Evolutionary conservation across 2,329 filamentous ascomycete species (phyloP).

Genomic region (Hypoxylon rubiginosum): DNA sequence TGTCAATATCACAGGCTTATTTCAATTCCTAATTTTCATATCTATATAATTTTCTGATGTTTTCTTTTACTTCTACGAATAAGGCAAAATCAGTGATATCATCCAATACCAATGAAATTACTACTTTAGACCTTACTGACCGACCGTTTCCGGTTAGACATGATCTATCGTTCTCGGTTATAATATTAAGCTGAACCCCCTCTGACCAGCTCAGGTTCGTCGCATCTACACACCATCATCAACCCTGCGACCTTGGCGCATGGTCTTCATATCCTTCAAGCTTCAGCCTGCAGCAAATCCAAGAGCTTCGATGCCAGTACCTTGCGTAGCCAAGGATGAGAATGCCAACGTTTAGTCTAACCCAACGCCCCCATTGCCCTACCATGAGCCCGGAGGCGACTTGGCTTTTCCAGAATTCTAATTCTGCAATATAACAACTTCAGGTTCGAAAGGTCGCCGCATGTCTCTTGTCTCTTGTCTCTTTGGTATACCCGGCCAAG

Average conservation of each 20-base stretch:
- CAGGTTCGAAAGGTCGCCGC: slow-evolving; percentile 26
- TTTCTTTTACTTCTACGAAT: no score
- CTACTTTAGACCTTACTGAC: neutral
- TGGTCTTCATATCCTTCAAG: slow-evolving; percentile 30
- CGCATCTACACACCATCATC: slow-evolving; percentile 35
- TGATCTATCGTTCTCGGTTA: no score
- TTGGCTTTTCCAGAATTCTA: slow-evolving; percentile 6
- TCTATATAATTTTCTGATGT: neutral
- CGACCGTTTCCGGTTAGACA: neutral
- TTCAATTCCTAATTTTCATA: neutral
- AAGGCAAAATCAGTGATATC: neutral
- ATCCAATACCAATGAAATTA: neutral
- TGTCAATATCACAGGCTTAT: neutral
- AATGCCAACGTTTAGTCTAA: slow-evolving; percentile 9
- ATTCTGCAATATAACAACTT: slow-evolving; percentile 19
- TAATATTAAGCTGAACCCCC: slow-evolving; percentile 14
- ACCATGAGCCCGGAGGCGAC: slow-evolving; percentile 10
- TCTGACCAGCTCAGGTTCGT: slow-evolving; percentile 31
- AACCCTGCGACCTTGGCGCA: slow-evolving; percentile 31
- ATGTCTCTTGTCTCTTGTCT: slow-evolving; percentile 17
- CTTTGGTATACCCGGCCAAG: slow-evolving; percentile 25
- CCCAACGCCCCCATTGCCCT: slow-evolving; percentile 4
- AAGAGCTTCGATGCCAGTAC: slow-evolving; percentile 34
- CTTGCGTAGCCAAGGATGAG: slow-evolving; percentile 36
- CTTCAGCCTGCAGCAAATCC: slow-evolving; percentile 38